These are phyloP conservation scores for Russula earlei DNA, from an alignment of 768 basidiomycete genomes.

Conservation along the genomic window DNA sequence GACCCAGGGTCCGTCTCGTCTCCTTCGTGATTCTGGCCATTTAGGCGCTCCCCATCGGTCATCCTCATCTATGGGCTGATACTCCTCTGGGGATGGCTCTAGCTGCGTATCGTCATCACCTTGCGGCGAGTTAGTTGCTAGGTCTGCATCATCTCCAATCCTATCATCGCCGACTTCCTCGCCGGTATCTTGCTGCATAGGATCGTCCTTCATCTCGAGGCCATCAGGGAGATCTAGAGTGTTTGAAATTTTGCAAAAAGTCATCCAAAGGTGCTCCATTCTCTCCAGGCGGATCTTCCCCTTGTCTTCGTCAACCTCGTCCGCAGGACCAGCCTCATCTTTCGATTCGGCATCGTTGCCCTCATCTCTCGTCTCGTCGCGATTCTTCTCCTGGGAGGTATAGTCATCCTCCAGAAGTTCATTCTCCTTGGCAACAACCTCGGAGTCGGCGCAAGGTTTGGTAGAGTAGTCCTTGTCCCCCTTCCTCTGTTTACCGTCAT, in stretches of 20 bases:
- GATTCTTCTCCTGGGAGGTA: constrained; percentile 26
- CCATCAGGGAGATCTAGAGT: constrained; percentile 87
- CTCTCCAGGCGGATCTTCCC: constrained; percentile 36
- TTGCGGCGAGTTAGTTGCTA: constrained; percentile 19
- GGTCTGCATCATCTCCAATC: constrained; percentile 17
- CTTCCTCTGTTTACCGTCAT: constrained; percentile 45
- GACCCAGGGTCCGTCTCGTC: constrained; percentile 33
- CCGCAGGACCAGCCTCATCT: constrained; percentile 26
- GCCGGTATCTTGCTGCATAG: constrained; percentile 23
- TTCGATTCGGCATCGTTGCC: constrained; percentile 25
- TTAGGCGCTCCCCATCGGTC: not conserved
- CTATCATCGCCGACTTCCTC: constrained; percentile 27
- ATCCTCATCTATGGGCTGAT: not conserved
- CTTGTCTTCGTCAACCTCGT: constrained; percentile 27
- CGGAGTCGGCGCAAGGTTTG: constrained; percentile 42
- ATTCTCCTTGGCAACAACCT: constrained; percentile 74
- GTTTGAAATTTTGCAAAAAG: constrained; percentile 65
- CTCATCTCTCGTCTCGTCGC: constrained; percentile 21
- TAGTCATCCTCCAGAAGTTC: constrained; percentile 30
- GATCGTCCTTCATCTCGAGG: constrained; percentile 45
- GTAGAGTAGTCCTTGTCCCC: constrained; percentile 52
- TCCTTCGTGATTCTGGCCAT: constrained; percentile 6
- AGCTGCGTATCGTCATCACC: not conserved
- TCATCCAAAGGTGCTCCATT: constrained; percentile 68
- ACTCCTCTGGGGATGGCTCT: not conserved